Percentiles rank a stretch among this genome's conserved stretches.
These are phyloP conservation scores for Solanum verrucosum DNA, from an alignment of 257 asterid genomes.

Conservation along the genomic window DNA sequence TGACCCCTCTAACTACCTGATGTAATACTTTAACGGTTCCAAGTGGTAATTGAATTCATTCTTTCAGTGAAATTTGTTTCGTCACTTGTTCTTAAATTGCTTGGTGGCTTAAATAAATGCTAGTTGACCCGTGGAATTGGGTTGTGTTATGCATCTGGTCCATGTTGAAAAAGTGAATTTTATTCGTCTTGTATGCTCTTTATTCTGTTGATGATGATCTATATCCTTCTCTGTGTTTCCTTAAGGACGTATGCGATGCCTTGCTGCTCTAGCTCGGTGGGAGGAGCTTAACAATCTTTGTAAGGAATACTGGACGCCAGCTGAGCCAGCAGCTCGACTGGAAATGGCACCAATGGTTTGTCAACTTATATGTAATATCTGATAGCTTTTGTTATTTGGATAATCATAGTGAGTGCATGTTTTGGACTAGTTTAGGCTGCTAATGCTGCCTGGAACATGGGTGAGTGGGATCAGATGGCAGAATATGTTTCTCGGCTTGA, in stretches of 20 bases:
- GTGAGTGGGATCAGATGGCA: constrained; percentile 99
- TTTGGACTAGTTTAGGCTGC: constrained; percentile 64
- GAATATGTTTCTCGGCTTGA: constrained; percentile 95
- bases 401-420: neutral
- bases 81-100: neutral
- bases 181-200: neutral
- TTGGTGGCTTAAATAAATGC: neutral
- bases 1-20: neutral
- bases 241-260: constrained; percentile 96
- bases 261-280: constrained; percentile 98
- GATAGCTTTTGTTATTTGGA: neutral
- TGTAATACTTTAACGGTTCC: neutral
- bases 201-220: neutral
- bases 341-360: constrained; percentile 99
- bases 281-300: constrained; percentile 98
- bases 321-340: constrained; percentile 95
- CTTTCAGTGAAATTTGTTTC: neutral
- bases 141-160: neutral
- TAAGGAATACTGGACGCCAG: constrained; percentile 97
- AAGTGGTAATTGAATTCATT: neutral
- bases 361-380: neutral
- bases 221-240: constrained; percentile 4
- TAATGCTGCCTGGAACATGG: constrained; percentile 99
- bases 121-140: neutral
- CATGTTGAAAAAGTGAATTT: neutral